Conservation (phyloP, 2,329 filamentous ascomycete species). For the Alternaria viburni region DNA sequence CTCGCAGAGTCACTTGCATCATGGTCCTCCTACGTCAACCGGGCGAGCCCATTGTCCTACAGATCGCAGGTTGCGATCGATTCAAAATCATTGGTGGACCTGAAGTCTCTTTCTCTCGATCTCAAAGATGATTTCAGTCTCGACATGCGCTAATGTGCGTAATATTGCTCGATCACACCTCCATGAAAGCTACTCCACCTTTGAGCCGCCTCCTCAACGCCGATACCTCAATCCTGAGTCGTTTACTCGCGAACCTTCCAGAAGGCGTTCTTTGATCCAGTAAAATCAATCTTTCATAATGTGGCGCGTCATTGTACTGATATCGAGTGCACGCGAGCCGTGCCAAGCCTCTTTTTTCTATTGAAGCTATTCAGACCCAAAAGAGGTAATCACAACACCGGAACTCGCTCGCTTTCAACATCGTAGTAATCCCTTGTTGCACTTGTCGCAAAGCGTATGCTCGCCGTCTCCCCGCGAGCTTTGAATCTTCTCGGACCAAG, state of each 20-base stretch:
- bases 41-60: background rate
- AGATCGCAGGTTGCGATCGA: background rate
- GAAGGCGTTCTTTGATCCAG: background rate
- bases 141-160: background rate
- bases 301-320: background rate
- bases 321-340: background rate
- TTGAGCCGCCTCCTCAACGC: background rate
- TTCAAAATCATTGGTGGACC: background rate
- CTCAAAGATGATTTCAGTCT: background rate
- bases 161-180: background rate
- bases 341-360: conserved; percentile 30
- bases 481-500: conserved; percentile 10
- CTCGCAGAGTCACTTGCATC: background rate
- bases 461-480: conserved; percentile 5
- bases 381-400: conserved; percentile 21
- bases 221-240: background rate
- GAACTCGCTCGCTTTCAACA: conserved; percentile 12
- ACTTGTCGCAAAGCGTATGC: background rate
- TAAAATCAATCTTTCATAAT: background rate
- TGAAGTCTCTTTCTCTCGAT: background rate
- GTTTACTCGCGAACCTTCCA: background rate
- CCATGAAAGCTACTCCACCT: background rate
- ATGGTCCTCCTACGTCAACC: background rate
- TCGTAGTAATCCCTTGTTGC: conserved; percentile 22
- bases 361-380: conserved; percentile 40